Evolutionary conservation across 192 early-diverging fungal genomes (phyloP), one percentile per base, ranked within the genome.

Genomic region (Gigaspora rosea): DNA sequence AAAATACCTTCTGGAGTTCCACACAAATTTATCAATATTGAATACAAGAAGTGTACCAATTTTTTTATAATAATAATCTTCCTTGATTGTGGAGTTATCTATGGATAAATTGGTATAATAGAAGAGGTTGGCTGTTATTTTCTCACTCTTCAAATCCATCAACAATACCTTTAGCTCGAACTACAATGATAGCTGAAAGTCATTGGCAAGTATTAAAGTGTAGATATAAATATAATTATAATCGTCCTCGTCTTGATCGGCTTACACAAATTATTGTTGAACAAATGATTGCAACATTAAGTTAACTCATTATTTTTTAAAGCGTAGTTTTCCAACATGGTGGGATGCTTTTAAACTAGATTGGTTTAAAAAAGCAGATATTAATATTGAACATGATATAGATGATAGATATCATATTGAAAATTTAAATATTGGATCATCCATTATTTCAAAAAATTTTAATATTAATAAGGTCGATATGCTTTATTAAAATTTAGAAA

Each of bases 41-140:
- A 0, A 27, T 1, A 27, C 27, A 27, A 27, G 27, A 27, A 27
- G 27, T 27, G 27, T 27, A 27, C 27, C 27, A 27, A 27, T 27
- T 27, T 27, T 27, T 0, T 27, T 27, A 27, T 1, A 41, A 41
- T 41, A 0, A 72, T 36, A 72, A 72, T 36, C 52, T 57, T 56
- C 10, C 35, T 20, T 13, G 7, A n/a, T 71, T 71, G 52, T 71
- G 8, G 18, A 16, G 15, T 18, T 71, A 71, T 54, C 10, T 71
- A 22, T 68, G 18, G 20, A 3, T 69, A 22, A 48, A 69, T 10
- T 69, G 67, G 20, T 69, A 69, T 22, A 56, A 72, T 41, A 72
- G 32, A 41, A 56, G 12, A 22, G 51, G 57, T 36, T 72, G 27
- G 13, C 35, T 54, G 7, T 7, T 72, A 5, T 69, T 69, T 50